Conservation (phyloP, 2,329 filamentous ascomycete species). For the Sclerotinia trifoliorum region DNA sequence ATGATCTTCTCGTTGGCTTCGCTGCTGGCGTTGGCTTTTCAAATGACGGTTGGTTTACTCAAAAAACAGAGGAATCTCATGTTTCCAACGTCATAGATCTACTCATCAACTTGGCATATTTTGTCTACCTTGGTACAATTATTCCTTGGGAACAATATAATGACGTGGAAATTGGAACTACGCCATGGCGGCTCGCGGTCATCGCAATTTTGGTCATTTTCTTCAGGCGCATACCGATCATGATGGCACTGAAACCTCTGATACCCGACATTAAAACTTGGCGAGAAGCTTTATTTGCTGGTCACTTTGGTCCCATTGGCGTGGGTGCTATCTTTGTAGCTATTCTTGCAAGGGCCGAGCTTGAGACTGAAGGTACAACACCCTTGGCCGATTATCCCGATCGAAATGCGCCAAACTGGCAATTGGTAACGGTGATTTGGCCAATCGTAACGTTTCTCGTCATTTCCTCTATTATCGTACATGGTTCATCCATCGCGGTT, state of each 20-base stretch:
- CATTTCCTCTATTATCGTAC: constrained; percentile 89
- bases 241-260: constrained; percentile 84
- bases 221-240: constrained; percentile 93
- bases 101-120: constrained; percentile 94
- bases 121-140: constrained; percentile 96
- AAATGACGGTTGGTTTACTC: constrained; percentile 97
- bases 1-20: constrained; percentile 93
- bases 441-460: constrained; percentile 93
- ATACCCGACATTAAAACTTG: constrained; percentile 98
- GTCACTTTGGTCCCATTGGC: constrained; percentile 96
- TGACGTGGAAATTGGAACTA: constrained; percentile 66
- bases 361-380: constrained; percentile 72
- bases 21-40: constrained; percentile 97
- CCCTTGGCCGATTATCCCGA: constrained; percentile 65
- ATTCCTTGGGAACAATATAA: constrained; percentile 96
- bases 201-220: constrained; percentile 92
- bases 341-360: constrained; percentile 87
- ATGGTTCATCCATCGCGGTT: constrained; percentile 96
- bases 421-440: constrained; percentile 85
- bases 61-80: constrained; percentile 97
- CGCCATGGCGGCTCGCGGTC: constrained; percentile 88
- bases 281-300: constrained; percentile 94
- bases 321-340: constrained; percentile 96
- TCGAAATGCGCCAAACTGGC: constrained; percentile 53
- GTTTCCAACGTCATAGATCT: constrained; percentile 99